Conservation (phyloP, 2,329 filamentous ascomycete species). For the Phialophora expanda region DNA sequence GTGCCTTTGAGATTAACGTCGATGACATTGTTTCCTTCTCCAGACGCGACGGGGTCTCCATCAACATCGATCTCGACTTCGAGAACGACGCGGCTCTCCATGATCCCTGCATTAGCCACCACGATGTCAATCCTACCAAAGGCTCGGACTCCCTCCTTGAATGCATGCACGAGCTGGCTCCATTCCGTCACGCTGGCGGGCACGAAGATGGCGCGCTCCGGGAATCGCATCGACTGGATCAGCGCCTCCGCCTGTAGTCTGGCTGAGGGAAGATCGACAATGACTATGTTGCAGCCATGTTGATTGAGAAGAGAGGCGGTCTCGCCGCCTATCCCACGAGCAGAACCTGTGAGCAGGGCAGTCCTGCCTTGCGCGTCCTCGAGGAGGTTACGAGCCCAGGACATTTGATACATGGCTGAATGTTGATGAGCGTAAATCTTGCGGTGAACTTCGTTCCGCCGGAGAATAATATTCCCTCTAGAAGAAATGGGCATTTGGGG, state of each 20-base stretch:
- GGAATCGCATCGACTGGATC: conserved; percentile 35
- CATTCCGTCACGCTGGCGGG: conserved; percentile 47
- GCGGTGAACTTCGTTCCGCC: neutral
- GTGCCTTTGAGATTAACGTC: conserved; percentile 54
- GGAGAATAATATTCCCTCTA: neutral
- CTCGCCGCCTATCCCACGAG: conserved; percentile 51
- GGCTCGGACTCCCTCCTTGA: conserved; percentile 41
- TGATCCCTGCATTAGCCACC: conserved; percentile 70
- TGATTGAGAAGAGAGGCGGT: conserved; percentile 54
- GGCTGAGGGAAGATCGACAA: conserved; percentile 35
- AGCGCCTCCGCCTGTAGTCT: conserved; percentile 48
- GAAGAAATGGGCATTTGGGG: neutral
- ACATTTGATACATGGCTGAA: neutral
- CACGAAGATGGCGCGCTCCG: conserved; percentile 45
- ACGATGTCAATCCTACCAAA: conserved; percentile 65
- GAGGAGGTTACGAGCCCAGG: neutral
- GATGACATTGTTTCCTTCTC: conserved; percentile 43
- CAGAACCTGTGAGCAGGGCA: conserved; percentile 53
- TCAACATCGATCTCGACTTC: neutral
- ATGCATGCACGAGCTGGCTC: conserved; percentile 46
- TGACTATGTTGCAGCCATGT: conserved; percentile 52
- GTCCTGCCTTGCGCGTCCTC: conserved; percentile 44
- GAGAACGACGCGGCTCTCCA: conserved; percentile 45
- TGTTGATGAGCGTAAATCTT: neutral
- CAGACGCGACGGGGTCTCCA: conserved; percentile 40